These are phyloP conservation scores for Nannochloropsis gaditana DNA, from an alignment of 108 stramenopile species.

Conservation along the genomic window DNA sequence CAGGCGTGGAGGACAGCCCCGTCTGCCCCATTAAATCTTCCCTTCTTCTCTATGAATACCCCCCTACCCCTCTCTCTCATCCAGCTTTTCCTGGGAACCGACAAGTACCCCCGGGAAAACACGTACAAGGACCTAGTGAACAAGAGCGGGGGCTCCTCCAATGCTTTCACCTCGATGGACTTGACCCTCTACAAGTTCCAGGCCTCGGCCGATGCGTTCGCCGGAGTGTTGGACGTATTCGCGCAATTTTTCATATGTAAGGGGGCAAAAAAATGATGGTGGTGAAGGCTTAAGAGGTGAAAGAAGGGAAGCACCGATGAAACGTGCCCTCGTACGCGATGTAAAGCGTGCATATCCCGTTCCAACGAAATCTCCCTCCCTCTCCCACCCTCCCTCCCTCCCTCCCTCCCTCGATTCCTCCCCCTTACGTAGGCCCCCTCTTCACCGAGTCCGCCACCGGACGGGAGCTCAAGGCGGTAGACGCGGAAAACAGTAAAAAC, in stretches of 20 bases:
- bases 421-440: conserved; percentile 57
- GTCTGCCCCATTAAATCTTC: background rate
- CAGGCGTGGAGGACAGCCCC: no score
- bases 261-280: no score
- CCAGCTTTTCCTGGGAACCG: conserved; percentile 83
- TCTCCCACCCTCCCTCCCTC: background rate
- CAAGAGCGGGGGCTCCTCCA: conserved; percentile 81
- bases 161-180: conserved; percentile 84
- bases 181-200: conserved; percentile 84
- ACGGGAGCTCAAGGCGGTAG: conserved; percentile 86
- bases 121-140: conserved; percentile 62
- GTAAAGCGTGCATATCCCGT: no score
- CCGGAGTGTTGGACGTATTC: conserved; percentile 82
- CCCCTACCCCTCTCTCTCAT: background rate
- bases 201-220: conserved; percentile 72
- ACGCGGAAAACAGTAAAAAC: conserved; percentile 88
- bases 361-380: no score
- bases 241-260: conserved; percentile 73
- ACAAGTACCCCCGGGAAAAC: conserved; percentile 63
- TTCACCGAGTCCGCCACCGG: conserved; percentile 67
- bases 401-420: background rate
- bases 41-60: no score
- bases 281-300: no score
- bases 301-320: no score
- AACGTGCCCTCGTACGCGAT: no score